phyloP scores from a whole-genome alignment of 1,284 basidiomycete genomes.

The Rhodotorula sp. region DNA sequence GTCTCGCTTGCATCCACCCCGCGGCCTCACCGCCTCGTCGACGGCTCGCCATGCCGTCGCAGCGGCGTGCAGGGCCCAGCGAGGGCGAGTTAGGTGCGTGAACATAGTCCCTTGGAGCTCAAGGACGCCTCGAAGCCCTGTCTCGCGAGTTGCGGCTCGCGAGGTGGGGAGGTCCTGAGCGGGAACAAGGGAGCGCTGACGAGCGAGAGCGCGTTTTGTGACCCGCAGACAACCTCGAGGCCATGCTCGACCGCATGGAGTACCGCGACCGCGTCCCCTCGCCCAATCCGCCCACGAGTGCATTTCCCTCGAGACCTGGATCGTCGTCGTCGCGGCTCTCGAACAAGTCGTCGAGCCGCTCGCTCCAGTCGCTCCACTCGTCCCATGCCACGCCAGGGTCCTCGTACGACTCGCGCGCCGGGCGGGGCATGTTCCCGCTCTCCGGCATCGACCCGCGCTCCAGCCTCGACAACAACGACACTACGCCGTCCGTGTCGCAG shows the following conservation, averaged over 20 bases:
- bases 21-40: background rate
- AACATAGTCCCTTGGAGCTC: no score
- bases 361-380: conserved; percentile 27
- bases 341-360: conserved; percentile 20
- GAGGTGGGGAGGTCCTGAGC: background rate
- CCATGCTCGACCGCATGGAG: conserved; percentile 21
- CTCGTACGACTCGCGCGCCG: background rate
- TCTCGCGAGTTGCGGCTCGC: no score
- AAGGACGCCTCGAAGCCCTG: no score
- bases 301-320: conserved; percentile 15
- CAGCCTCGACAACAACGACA: conserved; percentile 13
- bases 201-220: background rate
- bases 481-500: conserved; percentile 27
- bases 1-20: no score
- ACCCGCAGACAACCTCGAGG: conserved; percentile 30
- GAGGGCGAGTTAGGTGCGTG: conserved; percentile 8
- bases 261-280: background rate
- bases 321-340: conserved; percentile 29
- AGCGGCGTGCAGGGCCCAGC: background rate
- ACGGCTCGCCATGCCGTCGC: background rate
- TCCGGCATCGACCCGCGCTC: background rate
- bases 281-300: background rate
- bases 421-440: background rate
- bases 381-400: background rate
- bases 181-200: background rate